Percentiles rank a stretch among this genome's conserved stretches.
phyloP scores from a whole-genome alignment of 495 filamentous ascomycete genomes.

The Trichoderma asperelloides region DNA sequence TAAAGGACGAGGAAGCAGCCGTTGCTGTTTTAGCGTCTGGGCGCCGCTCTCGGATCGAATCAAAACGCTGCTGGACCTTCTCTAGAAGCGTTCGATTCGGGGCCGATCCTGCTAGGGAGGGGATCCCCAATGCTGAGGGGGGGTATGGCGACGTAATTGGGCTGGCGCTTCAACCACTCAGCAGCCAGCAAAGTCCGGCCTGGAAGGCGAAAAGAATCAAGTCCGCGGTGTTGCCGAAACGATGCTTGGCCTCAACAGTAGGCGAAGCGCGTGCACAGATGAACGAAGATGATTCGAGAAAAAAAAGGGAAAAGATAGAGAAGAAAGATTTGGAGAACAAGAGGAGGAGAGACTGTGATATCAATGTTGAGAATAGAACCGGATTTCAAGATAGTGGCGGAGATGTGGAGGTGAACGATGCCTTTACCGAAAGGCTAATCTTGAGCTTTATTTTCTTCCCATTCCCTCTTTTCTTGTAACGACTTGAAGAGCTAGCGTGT shows the following conservation, averaged over 20 bases:
- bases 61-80: neutral
- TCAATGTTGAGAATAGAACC: too few species aligned
- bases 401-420: neutral
- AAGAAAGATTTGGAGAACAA: too few species aligned
- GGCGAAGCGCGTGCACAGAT: neutral
- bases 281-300: too few species aligned
- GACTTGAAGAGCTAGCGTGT: too few species aligned
- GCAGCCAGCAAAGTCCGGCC: neutral
- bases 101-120: neutral
- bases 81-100: constrained; percentile 4
- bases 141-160: neutral
- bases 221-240: neutral
- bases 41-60: neutral
- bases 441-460: neutral
- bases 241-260: neutral
- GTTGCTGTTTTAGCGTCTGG: neutral
- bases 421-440: neutral
- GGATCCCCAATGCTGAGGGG: neutral
- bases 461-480: neutral
- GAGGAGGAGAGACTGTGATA: too few species aligned
- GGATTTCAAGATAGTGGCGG: neutral
- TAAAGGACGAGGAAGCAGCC: neutral
- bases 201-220: neutral
- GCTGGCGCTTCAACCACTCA: neutral
- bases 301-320: too few species aligned